Base-by-base conservation (phyloP, 768 basidiomycete species). In the Termitomyces eurrhizus region DNA sequence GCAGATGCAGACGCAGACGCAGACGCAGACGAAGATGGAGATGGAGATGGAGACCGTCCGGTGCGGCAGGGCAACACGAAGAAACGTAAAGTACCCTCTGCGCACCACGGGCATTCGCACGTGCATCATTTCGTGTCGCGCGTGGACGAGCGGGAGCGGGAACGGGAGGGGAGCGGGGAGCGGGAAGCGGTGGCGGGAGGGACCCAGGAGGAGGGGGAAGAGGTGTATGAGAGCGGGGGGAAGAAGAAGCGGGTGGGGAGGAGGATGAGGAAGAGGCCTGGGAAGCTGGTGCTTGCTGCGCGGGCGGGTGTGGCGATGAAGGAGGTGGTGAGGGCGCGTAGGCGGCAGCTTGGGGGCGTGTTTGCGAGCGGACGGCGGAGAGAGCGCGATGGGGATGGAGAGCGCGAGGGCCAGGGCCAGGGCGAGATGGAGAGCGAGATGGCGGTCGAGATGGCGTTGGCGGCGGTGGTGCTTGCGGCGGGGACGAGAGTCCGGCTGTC, bases 1-100 rank as follows among this genome's bases (percentile, higher is more conserved):
- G 62, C 60, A 58, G 61, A 68, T 48, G 73, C 71, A 14, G 80
- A 81, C 57, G 83, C 82, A 42, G 83, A 86, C 50, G 82, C 81
- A 63, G 76, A 79, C 35, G 81, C 74, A 2, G 51, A 52, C 1
- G 11, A 85, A 84, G 63, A 41, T 1, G 84, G 79, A 24, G 89
- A 89, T 67, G 86, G 86, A 64, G 68, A 80, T 6, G 33, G 11
- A 16, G 88, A 91, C 70, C 87, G 89, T 66, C 73, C 87, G 35
- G 86, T 83, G 62, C 90, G 91, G 64, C 90, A 86, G 3, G 88
- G 87, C 8, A 93, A 93, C 67, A 89, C 90, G 52, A 93, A 93
- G 83, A 93, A 93, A 76, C 80, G 92, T 52, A 93, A 93, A 70
- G 91, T 93, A 3, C 92, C 92, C 0, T 82, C 84, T 41, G 87